These are phyloP conservation scores for Eucalyptus melliodora DNA, from an alignment of 345 rosid genomes.

Conservation along the genomic window DNA sequence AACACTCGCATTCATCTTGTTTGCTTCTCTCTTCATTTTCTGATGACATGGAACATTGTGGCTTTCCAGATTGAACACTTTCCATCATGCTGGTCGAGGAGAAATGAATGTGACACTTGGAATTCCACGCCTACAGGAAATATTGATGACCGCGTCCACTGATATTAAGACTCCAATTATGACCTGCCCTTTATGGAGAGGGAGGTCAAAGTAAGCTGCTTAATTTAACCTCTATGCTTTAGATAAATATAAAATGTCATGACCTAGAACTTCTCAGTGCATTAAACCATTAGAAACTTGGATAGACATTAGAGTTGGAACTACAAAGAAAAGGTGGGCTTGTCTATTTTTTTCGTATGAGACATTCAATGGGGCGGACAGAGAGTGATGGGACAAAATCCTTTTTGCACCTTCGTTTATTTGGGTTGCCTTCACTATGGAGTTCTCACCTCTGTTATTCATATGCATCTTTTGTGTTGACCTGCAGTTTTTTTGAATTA, in stretches of 20 bases:
- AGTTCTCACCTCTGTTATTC: background rate
- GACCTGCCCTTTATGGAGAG: slow-evolving; percentile 76
- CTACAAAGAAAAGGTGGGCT: background rate
- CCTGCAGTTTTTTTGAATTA: background rate
- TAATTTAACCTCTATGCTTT: background rate
- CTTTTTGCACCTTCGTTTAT: background rate
- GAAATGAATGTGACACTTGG: slow-evolving; percentile 99
- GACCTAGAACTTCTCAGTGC: background rate
- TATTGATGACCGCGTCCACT: slow-evolving; percentile 78
- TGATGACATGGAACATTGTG: background rate
- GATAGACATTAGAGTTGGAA: background rate
- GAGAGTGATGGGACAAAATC: background rate
- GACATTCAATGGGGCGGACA: background rate
- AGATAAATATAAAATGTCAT: background rate
- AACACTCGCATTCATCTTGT: background rate
- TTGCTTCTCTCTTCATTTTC: background rate
- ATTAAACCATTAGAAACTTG: background rate
- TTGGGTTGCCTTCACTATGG: background rate
- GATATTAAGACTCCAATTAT: slow-evolving; percentile 84
- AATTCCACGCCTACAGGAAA: slow-evolving; percentile 94
- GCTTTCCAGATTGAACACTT: slow-evolving; percentile 72
- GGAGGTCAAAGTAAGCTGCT: slow-evolving; percentile 53
- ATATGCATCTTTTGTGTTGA: background rate
- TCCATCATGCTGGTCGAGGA: slow-evolving; percentile 99
- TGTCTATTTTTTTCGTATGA: background rate